Evolutionary conservation across 1,284 basidiomycete genomes (phyloP).

Genomic region (Leccinum fallax): DNA sequence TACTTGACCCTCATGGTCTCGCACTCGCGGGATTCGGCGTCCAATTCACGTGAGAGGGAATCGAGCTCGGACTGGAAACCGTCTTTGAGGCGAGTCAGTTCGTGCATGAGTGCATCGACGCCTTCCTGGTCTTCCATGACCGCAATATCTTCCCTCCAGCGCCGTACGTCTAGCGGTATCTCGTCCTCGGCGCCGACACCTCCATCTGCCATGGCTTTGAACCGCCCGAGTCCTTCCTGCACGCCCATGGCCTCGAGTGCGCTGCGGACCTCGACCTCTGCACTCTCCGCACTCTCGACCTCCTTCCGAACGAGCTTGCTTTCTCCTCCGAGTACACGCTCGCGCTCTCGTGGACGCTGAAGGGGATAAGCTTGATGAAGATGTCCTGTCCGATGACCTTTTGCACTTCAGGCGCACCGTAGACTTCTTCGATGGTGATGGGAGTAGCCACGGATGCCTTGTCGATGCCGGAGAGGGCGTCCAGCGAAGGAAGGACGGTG

Average conservation of each 20-base stretch:
- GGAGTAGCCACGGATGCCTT: conserved; percentile 79
- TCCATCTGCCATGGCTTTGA: conserved; percentile 77
- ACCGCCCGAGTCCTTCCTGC: conserved; percentile 75
- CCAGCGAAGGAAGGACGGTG: conserved; percentile 83
- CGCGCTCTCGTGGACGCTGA: conserved; percentile 93
- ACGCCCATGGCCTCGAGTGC: conserved; percentile 85
- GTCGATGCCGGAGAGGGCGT: conserved; percentile 81
- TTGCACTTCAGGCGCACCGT: conserved; percentile 81
- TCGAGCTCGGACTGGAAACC: conserved; percentile 65
- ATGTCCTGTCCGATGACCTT: conserved; percentile 94
- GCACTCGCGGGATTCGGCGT: conserved; percentile 80
- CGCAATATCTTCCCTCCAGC: conserved; percentile 78
- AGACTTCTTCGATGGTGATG: conserved; percentile 93
- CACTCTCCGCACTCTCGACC: conserved; percentile 83
- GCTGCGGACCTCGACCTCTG: conserved; percentile 82
- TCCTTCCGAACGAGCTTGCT: conserved; percentile 89
- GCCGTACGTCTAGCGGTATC: conserved; percentile 72
- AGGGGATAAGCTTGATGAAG: conserved; percentile 86
- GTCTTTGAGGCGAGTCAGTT: conserved; percentile 66
- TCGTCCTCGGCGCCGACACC: conserved; percentile 67
- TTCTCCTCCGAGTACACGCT: conserved; percentile 99
- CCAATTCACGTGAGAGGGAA: conserved; percentile 62
- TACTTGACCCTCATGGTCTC: conserved; percentile 86
- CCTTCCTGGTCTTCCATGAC: conserved; percentile 66
- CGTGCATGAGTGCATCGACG: conserved; percentile 63